A percentile compares a stretch with the other conserved stretches of the same genome.
phyloP scores from a whole-genome alignment of 129 eudicot species.

The Artemisia argyi region DNA sequence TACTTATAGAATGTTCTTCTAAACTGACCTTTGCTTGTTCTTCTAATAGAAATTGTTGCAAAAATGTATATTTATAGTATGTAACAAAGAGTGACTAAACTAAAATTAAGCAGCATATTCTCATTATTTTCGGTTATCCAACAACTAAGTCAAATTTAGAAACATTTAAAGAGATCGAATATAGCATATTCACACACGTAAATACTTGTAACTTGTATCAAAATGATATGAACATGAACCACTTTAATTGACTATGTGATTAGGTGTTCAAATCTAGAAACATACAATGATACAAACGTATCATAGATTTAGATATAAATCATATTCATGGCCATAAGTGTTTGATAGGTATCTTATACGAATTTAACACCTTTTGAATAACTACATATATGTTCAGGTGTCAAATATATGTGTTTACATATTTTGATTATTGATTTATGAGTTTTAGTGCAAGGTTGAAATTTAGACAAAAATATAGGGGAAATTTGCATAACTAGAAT shows the following conservation, averaged over 20 bases:
- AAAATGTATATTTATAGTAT: constrained; percentile 24
- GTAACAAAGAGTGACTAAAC: constrained; percentile 31
- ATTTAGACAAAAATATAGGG: too few relatives aligned
- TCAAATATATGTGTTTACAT: too few relatives aligned
- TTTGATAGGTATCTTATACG: not conserved
- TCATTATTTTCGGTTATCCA: constrained; percentile 41
- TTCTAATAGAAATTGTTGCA: constrained; percentile 12
- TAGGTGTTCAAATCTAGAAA: constrained; percentile 22
- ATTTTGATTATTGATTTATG: too few relatives aligned
- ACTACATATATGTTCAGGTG: too few relatives aligned
- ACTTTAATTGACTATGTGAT: constrained; percentile 1
- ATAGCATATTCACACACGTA: constrained; percentile 15
- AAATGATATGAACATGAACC: not conserved
- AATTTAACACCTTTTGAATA: not conserved
- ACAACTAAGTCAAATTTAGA: constrained; percentile 34
- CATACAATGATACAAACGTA: not conserved
- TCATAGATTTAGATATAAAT: not conserved
- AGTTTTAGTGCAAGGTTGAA: too few relatives aligned
- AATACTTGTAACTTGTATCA: not conserved
- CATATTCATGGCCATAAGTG: not conserved
- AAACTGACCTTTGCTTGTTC: constrained; percentile 14
- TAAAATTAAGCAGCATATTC: constrained; percentile 44
- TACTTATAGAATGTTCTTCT: not conserved
- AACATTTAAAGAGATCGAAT: constrained; percentile 2
- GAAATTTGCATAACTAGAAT: too few relatives aligned